Conservation (phyloP, 352 stramenopile genomes). For the Globisporangium acanthophoron region DNA sequence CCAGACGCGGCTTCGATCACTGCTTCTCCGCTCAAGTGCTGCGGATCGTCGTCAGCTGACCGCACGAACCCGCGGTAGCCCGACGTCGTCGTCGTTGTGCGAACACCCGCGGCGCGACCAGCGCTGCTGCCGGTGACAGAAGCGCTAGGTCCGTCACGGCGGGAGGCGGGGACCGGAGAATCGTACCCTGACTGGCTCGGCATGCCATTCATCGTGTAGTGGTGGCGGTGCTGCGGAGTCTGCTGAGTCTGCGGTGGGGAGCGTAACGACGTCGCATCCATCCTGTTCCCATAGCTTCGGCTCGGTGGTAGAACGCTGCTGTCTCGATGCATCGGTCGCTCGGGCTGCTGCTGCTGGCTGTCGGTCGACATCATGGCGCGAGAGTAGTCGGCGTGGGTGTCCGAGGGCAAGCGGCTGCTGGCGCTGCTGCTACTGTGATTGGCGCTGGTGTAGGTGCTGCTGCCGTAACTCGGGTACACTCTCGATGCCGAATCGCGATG, state of each 20-base stretch:
- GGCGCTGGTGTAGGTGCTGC: not conserved
- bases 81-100: conserved; percentile 3
- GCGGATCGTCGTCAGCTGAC: not conserved
- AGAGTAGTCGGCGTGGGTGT: no score
- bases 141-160: not conserved
- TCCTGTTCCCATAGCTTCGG: not conserved
- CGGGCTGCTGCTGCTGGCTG: not conserved
- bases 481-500: no score
- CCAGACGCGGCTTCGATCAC: conserved; percentile 12
- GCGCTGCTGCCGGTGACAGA: not conserved
- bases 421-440: not conserved
- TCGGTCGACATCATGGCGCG: not conserved
- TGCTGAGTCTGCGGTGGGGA: not conserved
- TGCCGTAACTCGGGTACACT: not conserved
- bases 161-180: not conserved
- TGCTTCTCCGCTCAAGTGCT: conserved; percentile 4
- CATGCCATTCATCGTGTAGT: not conserved
- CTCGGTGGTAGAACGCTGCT: not conserved
- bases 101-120: not conserved
- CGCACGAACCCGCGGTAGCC: not conserved
- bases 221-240: not conserved
- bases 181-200: not conserved
- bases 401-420: not conserved
- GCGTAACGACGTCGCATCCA: not conserved
- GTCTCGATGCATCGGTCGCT: not conserved